Evolutionary conservation across 1,284 basidiomycete genomes (phyloP), one percentile per base, ranked within the genome.

Genomic region (Tilletia setariae): DNA sequence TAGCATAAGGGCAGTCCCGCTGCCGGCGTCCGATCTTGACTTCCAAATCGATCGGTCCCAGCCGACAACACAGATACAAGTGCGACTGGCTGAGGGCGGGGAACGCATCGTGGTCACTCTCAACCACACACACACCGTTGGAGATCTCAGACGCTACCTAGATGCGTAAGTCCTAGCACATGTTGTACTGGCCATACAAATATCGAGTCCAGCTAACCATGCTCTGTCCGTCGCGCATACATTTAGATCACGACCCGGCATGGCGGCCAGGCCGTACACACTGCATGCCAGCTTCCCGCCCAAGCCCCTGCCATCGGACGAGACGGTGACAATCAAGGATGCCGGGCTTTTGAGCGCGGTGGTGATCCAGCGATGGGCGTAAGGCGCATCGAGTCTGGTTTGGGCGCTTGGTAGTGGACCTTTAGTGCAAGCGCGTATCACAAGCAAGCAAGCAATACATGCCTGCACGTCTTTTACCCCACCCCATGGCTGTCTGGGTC

Each of bases 111-210:
- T 93, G 1, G 90, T 88, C 61, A 86, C 91, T 66, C 91, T 98
- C 90, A 98, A 98, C 83, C 85, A 94, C 67, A 90, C 89, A 11
- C 93, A 98, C 80, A 98, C 92, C 0, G 88, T 98, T 8, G 87
- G 87, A 9, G 93, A 98, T 78, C 86, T 98, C 63, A 86, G 93
- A 65, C 88, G 86, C 75, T 93, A 93, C 81, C 93, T 98, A 85
- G 90, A 93, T 73, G 90, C 91, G 91, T 96, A 82, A 73, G 92
- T 90, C 6, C 4, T 19, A 21, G 15, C 13, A 13, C 28, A 11
- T 63, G 21, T 21, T 64, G 28, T 2, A 16, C 19, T n/a, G 4
- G 2, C 15, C 21, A 3, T 40, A 7, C 28, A 9, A 15, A 49
- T 9, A n/a, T 32, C 2, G 23, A 9, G 15, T 13, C 32, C 19